A percentile compares a stretch with the other conserved stretches of the same genome.
These are phyloP conservation scores for Stemphylium lycopersici DNA, from an alignment of 2,329 filamentous ascomycete genomes.

Conservation along the genomic window DNA sequence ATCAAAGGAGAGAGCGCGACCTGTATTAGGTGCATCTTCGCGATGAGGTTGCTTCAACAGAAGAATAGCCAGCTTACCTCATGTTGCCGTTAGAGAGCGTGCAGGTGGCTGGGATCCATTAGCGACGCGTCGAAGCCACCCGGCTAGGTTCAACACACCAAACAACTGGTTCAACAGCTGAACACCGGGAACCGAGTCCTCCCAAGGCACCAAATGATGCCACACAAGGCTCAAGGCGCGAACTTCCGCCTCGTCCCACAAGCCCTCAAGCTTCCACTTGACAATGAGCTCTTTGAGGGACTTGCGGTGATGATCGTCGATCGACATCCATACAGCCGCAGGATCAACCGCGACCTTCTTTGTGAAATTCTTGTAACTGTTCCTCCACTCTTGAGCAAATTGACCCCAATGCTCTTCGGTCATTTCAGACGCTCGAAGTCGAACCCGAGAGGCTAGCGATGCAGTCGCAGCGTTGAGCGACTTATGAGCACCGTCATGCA, in stretches of 20 bases:
- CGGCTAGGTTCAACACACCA: conserved; percentile 31
- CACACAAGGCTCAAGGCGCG: conserved; percentile 63
- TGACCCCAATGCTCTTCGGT: conserved; percentile 64
- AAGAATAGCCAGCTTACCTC: background rate
- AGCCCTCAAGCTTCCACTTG: conserved; percentile 60
- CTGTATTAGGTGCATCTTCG: background rate
- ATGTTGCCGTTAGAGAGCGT: conserved; percentile 79
- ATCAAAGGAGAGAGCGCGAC: conserved; percentile 22
- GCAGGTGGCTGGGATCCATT: conserved; percentile 54
- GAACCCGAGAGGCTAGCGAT: conserved; percentile 56
- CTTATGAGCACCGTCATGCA: conserved; percentile 58
- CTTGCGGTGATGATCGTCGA: conserved; percentile 74
- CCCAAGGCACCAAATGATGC: conserved; percentile 75
- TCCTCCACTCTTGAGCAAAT: conserved; percentile 75
- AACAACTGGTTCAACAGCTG: conserved; percentile 59
- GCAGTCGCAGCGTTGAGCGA: conserved; percentile 56
- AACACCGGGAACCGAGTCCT: conserved; percentile 67
- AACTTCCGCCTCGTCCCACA: conserved; percentile 60
- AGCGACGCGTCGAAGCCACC: background rate
- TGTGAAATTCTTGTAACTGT: conserved; percentile 68
- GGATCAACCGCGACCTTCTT: conserved; percentile 55
- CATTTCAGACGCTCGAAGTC: conserved; percentile 58
- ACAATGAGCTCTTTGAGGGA: conserved; percentile 65
- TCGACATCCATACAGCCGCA: conserved; percentile 64
- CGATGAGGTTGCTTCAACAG: background rate